Evolutionary conservation across 208 protist genomes (phyloP), one percentile per base, ranked within the genome.

Genomic region (Trypanosoma platydactyli): DNA sequence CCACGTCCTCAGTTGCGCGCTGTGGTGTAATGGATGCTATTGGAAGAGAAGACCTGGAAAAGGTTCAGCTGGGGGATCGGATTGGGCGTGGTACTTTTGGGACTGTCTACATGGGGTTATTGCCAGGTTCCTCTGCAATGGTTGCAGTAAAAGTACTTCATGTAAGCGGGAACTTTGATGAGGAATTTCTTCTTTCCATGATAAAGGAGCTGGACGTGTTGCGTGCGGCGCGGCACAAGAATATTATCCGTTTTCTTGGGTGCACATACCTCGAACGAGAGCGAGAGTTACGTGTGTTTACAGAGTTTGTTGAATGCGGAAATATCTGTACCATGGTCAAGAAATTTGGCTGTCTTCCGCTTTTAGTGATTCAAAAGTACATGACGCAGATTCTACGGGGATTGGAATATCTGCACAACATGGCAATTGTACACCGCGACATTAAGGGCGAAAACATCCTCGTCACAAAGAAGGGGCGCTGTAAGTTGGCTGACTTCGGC

Each of bases 401-500:
- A 1, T 71, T 95, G 49, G 44, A 68, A 44, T 77, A 95, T 77
- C 67, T 95, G 30, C 89, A 95, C 55, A 35, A 71, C 44, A 78
- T 84, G 58, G 63, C 60, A 20, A 90, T 95, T 68, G 80, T 92
- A 12, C 89, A 95, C 51, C 79, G 76, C 48, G 89, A 95, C 56
- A 77, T 95, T 46, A 95, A 95, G 65, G 78, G 78, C 0, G 86
- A 84, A 41, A 94, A 94, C 64, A 84, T 94, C 20, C 72, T 95
- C 7, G 67, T 95, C 11, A 93, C 79, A 29, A 87, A 91, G 50
- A 80, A 81, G 20, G 81, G 86, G 7, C 54, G 68, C 5, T 79
- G 89, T 27, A 94, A 92, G 57, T 57, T 95, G 48, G 76, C 80
- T 3, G 89, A 95, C 72, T 93, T 95, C 57, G 89, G 86, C 45